Conservation (phyloP, 2,329 filamentous ascomycete genomes). For the Fusarium gaditjirri region DNA sequence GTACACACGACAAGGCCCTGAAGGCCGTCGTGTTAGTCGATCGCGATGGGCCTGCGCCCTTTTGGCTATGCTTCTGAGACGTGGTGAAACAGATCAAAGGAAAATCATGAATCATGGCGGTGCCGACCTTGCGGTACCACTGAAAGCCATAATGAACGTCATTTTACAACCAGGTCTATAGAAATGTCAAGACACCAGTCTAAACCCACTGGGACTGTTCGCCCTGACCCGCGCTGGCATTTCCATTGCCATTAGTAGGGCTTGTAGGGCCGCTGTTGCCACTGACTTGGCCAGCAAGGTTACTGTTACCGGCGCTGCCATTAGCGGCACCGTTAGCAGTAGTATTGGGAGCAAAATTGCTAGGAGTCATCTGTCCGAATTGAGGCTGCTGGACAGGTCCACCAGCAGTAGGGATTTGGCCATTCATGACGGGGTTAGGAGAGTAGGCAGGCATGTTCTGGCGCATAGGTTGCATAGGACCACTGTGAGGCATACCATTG, state of each 20-base stretch:
- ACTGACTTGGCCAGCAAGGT: conserved; percentile 22
- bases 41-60: conserved; percentile 39
- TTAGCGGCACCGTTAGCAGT: conserved; percentile 4
- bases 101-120: conserved; percentile 56
- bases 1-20: conserved; percentile 49
- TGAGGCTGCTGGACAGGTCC: conserved; percentile 46
- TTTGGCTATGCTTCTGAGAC: conserved; percentile 41
- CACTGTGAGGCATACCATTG: conserved; percentile 43
- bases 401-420: conserved; percentile 43
- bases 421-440: conserved; percentile 46
- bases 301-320: conserved; percentile 9
- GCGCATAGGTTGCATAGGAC: conserved; percentile 42
- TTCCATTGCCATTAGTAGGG: conserved; percentile 25
- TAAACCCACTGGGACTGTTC: conserved; percentile 55
- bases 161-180: conserved; percentile 49
- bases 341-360: conserved; percentile 34
- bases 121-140: conserved; percentile 50
- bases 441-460: conserved; percentile 52
- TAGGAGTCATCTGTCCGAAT: conserved; percentile 44
- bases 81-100: conserved; percentile 51
- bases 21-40: conserved; percentile 45
- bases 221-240: conserved; percentile 39
- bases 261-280: conserved; percentile 21
- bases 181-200: conserved; percentile 39
- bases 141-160: conserved; percentile 42